phyloP scores from a whole-genome alignment of 352 stramenopile species.

The Globisporangium acanthophoron region DNA sequence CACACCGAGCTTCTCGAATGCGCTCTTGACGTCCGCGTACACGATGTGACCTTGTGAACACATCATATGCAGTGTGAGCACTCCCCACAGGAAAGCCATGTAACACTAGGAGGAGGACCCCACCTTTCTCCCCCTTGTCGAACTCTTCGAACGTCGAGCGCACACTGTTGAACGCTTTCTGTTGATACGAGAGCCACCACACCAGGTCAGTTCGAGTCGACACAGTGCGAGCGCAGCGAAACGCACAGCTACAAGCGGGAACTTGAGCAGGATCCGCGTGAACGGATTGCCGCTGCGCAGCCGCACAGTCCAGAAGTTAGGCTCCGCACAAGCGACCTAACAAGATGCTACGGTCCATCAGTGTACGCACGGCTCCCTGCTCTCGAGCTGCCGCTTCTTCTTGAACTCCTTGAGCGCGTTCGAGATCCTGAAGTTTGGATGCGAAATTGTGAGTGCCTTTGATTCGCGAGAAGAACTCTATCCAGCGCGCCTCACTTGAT shows the following conservation, averaged over 20 bases:
- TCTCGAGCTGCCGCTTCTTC: constrained; percentile 40
- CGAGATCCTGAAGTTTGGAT: constrained; percentile 42
- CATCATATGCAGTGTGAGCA: neutral
- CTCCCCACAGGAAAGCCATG: neutral
- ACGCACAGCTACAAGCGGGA: constrained; percentile 49
- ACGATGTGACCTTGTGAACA: constrained; percentile 46
- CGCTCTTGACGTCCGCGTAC: constrained; percentile 59
- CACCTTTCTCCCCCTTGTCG: constrained; percentile 52
- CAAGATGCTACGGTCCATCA: neutral
- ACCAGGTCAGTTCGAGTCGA: neutral
- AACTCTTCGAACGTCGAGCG: constrained; percentile 62
- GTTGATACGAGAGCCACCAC: neutral
- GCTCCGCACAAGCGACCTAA: no score
- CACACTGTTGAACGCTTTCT: constrained; percentile 78
- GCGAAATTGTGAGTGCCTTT: neutral
- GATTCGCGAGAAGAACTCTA: neutral
- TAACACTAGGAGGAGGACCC: neutral
- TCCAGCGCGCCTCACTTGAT: constrained; percentile 37
- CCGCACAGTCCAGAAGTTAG: neutral
- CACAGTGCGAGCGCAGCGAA: no score
- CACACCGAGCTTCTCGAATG: constrained; percentile 71
- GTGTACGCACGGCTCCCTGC: constrained; percentile 40
- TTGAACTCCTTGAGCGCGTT: constrained; percentile 74
- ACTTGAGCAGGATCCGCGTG: constrained; percentile 76
- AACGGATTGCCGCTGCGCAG: constrained; percentile 46